Evolutionary conservation across 2,329 filamentous ascomycete species (phyloP), one percentile per base, ranked within the genome.

Genomic region (Fusarium subglutinans): DNA sequence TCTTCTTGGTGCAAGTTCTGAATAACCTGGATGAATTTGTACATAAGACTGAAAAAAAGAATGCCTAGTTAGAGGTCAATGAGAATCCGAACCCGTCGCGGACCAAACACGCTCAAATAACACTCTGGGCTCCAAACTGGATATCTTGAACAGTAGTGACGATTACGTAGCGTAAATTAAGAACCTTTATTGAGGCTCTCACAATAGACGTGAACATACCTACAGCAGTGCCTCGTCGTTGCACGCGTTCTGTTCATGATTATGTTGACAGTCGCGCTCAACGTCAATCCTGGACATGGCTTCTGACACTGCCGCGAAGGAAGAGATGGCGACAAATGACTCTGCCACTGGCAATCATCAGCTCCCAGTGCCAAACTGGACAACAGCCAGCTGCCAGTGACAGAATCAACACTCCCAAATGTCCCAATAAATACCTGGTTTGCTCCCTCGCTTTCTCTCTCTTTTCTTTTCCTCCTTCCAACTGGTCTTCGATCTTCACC

Each of bases 91-190:
- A 18, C 2, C 10, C 7, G 4, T 6, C 5, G 10, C 8, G 7
- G 15, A 12, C 6, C 5, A 28, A 3, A n/a, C 14, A 8, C 8
- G 4, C 28, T n/a, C 5, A 26, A 26, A 38, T 3, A 18, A 9
- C 8, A 18, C 14, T 17, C 2, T 54, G 7, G 6, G 7, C 33
- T 38, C 3, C 3, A 28, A 6, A 9, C 8, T 15, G 10, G 1
- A 22, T 53, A 4, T 4, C 4, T 26, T 14, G 18, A 28, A 28
- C 20, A 54, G 7, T 12, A 18, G 4, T 17, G 24, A 51, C 14
- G 3, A 6, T 40, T n/a, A n/a, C 3, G 5, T 10, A 40, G 7
- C 5, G 11, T 4, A 10, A 2, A 13, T 20, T 2, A 2, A 40
- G 35, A 40, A 55, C 10, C 10, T 2, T n/a, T 2, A 6, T 18